Conservation (phyloP, 2,329 filamentous ascomycete genomes). For the Gnomoniopsis sp. region DNA sequence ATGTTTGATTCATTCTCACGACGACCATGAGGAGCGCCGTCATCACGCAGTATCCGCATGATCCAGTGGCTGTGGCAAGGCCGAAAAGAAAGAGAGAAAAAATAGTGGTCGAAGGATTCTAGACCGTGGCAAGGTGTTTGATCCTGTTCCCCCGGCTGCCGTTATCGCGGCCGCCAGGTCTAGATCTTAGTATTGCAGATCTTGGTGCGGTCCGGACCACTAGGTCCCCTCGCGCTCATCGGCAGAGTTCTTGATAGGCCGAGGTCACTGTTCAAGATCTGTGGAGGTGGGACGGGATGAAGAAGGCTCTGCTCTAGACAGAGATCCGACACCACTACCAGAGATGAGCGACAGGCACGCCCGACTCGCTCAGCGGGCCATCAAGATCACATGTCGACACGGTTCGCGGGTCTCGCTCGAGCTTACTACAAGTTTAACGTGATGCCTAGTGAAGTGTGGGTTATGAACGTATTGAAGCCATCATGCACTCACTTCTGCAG, state of each 20-base stretch:
- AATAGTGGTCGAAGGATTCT: neutral
- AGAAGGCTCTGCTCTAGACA: conserved; percentile 18
- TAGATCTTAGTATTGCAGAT: neutral
- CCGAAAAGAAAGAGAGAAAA: no score
- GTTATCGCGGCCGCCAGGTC: neutral
- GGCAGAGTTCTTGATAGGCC: conserved; percentile 1
- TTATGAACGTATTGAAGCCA: no score
- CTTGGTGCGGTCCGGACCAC: neutral
- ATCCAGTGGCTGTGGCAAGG: neutral
- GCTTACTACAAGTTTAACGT: no score
- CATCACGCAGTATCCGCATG: neutral
- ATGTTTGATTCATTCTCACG: neutral
- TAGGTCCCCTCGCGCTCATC: neutral
- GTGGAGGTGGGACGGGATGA: neutral
- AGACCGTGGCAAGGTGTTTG: neutral
- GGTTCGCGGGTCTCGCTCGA: neutral
- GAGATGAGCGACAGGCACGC: neutral
- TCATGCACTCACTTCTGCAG: neutral
- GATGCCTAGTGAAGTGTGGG: neutral
- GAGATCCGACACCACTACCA: neutral
- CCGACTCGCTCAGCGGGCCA: neutral
- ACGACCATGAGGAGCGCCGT: neutral
- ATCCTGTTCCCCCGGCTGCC: neutral
- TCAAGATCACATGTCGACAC: neutral
- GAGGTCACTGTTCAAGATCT: neutral